Evolutionary conservation across 192 early-diverging fungal species (phyloP).

Genomic region (Backusella mclennaniae): DNA sequence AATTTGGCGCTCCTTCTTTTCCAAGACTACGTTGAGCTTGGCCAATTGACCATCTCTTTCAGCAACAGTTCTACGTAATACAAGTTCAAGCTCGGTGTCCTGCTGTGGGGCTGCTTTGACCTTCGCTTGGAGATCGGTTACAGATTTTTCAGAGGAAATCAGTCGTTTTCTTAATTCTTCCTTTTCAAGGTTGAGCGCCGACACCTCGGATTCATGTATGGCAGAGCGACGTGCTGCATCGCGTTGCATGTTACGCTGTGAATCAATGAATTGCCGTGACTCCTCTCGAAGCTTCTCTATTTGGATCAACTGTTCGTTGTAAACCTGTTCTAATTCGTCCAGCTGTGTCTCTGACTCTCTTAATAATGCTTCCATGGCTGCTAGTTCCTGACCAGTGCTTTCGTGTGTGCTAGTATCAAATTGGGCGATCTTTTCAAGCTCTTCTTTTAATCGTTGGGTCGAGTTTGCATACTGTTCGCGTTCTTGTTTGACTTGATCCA

Average conservation of each 20-base stretch:
- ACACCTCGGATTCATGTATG: conserved; percentile 1
- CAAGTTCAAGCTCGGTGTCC: conserved; percentile 2
- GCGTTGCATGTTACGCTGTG: neutral
- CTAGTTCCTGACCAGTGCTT: neutral
- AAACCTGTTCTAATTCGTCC: neutral
- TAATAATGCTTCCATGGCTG: neutral
- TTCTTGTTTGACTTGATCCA: conserved; percentile 4
- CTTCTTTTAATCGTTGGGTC: conserved; percentile 1
- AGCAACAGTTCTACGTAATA: neutral
- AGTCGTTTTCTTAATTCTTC: neutral
- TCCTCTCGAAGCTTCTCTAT: conserved; percentile 3
- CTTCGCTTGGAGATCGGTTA: neutral
- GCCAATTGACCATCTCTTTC: conserved; percentile 15
- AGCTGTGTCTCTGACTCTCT: neutral
- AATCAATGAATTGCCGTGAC: neutral
- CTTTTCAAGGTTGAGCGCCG: neutral
- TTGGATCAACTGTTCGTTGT: neutral
- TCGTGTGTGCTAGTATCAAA: neutral
- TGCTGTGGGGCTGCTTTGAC: neutral
- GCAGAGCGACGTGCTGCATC: neutral
- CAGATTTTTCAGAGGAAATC: neutral
- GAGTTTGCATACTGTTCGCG: neutral
- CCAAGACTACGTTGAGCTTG: neutral
- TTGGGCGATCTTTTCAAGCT: neutral
- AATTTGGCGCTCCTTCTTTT: neutral